A percentile compares a stretch with the other conserved stretches of the same genome.
phyloP scores from a whole-genome alignment of 2,329 filamentous ascomycete species.

The Fusarium oligoseptatum region DNA sequence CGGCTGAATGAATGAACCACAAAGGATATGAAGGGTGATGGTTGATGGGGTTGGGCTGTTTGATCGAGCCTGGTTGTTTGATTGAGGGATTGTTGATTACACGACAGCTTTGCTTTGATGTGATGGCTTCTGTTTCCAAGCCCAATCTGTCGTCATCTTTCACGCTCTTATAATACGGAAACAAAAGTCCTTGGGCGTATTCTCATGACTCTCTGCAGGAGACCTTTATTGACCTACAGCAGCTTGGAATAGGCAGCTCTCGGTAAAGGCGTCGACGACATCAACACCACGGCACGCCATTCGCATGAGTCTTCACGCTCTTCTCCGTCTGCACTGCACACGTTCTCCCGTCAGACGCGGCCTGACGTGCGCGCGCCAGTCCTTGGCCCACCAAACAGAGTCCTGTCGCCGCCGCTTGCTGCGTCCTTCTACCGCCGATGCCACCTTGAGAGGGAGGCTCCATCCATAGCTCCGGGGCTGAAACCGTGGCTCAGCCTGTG shows the following conservation, averaged over 20 bases:
- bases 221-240: conserved; percentile 1
- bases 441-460: conserved; percentile 14
- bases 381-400: conserved; percentile 35
- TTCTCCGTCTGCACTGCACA: conserved; percentile 13
- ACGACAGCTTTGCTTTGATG: conserved; percentile 7
- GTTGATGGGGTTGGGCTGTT: conserved; percentile 35
- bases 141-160: conserved; percentile 19
- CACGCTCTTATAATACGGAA: conserved; percentile 9
- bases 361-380: conserved; percentile 40
- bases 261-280: neutral
- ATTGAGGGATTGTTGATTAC: conserved; percentile 30
- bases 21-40: conserved; percentile 33
- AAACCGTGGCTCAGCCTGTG: conserved; percentile 45
- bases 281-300: conserved; percentile 22
- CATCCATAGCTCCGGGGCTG: conserved; percentile 41
- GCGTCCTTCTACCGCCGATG: conserved; percentile 27
- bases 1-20: conserved; percentile 16
- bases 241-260: conserved; percentile 4
- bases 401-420: conserved; percentile 25
- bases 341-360: conserved; percentile 21
- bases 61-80: conserved; percentile 34
- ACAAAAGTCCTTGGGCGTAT: neutral
- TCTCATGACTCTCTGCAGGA: conserved; percentile 16
- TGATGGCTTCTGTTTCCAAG: conserved; percentile 12
- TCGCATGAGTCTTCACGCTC: conserved; percentile 3